A percentile compares a stretch with the other conserved stretches of the same genome.
These are phyloP conservation scores for Prunus padus DNA, from an alignment of 306 rosid species.

Conservation along the genomic window DNA sequence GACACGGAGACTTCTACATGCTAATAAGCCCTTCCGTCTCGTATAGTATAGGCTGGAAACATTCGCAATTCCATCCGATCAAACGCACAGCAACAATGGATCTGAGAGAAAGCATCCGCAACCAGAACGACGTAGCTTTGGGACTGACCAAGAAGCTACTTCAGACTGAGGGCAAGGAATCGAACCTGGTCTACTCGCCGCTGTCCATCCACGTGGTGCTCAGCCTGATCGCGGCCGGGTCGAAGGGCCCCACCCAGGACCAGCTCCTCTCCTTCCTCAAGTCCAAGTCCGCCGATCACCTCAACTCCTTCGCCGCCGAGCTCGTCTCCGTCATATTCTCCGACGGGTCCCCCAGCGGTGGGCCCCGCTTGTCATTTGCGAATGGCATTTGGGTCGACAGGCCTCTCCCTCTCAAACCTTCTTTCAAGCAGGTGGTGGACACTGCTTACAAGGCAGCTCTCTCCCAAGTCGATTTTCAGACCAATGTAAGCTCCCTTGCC, in stretches of 20 bases:
- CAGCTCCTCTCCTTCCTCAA: slow-evolving; percentile 78
- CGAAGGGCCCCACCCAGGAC: slow-evolving; percentile 60
- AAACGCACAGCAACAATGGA: slow-evolving; percentile 42
- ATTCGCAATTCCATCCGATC: background rate
- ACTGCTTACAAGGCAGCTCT: slow-evolving; percentile 50
- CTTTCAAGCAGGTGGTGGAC: slow-evolving; percentile 60
- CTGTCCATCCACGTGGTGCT: slow-evolving; percentile 63
- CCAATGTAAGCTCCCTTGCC: slow-evolving; percentile 41
- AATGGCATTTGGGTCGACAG: slow-evolving; percentile 66
- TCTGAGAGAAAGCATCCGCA: slow-evolving; percentile 43
- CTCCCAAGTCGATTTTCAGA: slow-evolving; percentile 57
- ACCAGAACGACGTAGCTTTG: slow-evolving; percentile 53
- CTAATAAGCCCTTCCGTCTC: background rate
- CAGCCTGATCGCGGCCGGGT: slow-evolving; percentile 67
- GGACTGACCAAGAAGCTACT: slow-evolving; percentile 49
- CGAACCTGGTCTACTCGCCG: slow-evolving; percentile 74
- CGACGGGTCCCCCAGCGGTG: slow-evolving; percentile 64
- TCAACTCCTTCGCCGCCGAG: slow-evolving; percentile 62
- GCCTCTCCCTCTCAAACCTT: slow-evolving; percentile 53
- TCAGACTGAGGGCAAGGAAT: slow-evolving; percentile 29
- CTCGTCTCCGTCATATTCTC: slow-evolving; percentile 48
- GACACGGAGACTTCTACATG: background rate
- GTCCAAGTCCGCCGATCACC: slow-evolving; percentile 52
- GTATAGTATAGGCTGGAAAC: background rate
- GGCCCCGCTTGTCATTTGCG: slow-evolving; percentile 64